phyloP scores from a whole-genome alignment of 805 yeast species.

The Ogataea wickerhamii region DNA sequence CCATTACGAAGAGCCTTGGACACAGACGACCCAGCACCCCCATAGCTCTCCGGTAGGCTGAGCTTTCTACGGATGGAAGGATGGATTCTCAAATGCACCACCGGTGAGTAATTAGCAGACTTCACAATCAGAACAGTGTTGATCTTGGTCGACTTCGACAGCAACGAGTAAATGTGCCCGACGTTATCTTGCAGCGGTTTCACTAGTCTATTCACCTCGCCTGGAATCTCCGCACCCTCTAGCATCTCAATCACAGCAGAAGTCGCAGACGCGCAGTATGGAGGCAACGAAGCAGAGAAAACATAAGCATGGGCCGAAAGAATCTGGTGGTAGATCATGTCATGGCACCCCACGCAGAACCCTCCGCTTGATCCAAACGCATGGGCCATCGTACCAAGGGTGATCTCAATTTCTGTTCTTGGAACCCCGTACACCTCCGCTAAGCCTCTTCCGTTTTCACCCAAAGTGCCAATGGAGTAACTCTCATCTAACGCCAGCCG shows the following conservation, averaged over 20 bases:
- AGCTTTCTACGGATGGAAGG: slow-evolving; percentile 42
- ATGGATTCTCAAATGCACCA: slow-evolving; percentile 61
- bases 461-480: slow-evolving; percentile 81
- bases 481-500: slow-evolving; percentile 87
- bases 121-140: slow-evolving; percentile 44
- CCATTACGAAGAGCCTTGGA: slow-evolving; percentile 44
- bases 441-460: slow-evolving; percentile 80
- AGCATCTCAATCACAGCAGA: slow-evolving; percentile 48
- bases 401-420: slow-evolving; percentile 74
- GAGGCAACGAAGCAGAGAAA: slow-evolving; percentile 92
- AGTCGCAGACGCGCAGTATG: slow-evolving; percentile 72
- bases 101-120: slow-evolving; percentile 60
- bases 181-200: slow-evolving; percentile 42
- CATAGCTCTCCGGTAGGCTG: slow-evolving; percentile 48
- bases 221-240: slow-evolving; percentile 32
- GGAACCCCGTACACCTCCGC: slow-evolving; percentile 69
- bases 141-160: slow-evolving; percentile 38
- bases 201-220: slow-evolving; percentile 33
- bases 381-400: slow-evolving; percentile 81
- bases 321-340: slow-evolving; percentile 89
- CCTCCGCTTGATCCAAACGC: slow-evolving; percentile 89
- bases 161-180: slow-evolving; percentile 35
- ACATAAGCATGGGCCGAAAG: slow-evolving; percentile 87
- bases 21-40: slow-evolving; percentile 41
- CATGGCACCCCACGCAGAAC: slow-evolving; percentile 80